Percentiles rank a stretch among this genome's conserved stretches.
Conservation (phyloP, 2,329 filamentous ascomycete genomes). For the Trichophyton rubrum region DNA sequence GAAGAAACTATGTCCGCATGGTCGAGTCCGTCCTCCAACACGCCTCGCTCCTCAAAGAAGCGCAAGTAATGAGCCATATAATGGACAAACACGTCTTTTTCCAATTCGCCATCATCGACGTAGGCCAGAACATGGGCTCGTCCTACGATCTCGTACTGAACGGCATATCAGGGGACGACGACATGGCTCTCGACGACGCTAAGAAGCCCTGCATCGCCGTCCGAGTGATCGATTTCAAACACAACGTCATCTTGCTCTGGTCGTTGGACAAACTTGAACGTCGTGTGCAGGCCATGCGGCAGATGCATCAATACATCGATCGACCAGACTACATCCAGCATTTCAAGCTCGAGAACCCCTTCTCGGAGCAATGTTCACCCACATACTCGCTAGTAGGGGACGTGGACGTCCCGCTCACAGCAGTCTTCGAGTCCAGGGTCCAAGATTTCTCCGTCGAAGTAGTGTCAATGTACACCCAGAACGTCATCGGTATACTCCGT, state of each 20-base stretch:
- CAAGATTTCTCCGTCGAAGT: constrained; percentile 91
- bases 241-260: constrained; percentile 80
- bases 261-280: constrained; percentile 84
- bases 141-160: constrained; percentile 96
- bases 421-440: constrained; percentile 87
- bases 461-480: constrained; percentile 80
- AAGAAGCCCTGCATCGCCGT: constrained; percentile 84
- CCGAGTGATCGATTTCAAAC: constrained; percentile 79
- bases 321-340: constrained; percentile 91
- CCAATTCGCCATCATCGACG: constrained; percentile 83
- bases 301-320: constrained; percentile 93
- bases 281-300: constrained; percentile 81
- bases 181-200: constrained; percentile 65
- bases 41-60: constrained; percentile 80
- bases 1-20: constrained; percentile 82
- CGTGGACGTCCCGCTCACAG: constrained; percentile 77
- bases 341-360: constrained; percentile 83
- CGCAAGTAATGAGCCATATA: constrained; percentile 94
- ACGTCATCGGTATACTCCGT: constrained; percentile 79
- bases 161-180: constrained; percentile 74
- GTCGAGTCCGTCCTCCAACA: constrained; percentile 83
- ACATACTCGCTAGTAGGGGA: constrained; percentile 88
- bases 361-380: constrained; percentile 80
- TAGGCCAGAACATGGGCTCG: constrained; percentile 77
- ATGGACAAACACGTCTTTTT: constrained; percentile 88